Evolutionary conservation across 1,284 basidiomycete species (phyloP), one percentile per base, ranked within the genome.

Genomic region (Prillingera fragicola): DNA sequence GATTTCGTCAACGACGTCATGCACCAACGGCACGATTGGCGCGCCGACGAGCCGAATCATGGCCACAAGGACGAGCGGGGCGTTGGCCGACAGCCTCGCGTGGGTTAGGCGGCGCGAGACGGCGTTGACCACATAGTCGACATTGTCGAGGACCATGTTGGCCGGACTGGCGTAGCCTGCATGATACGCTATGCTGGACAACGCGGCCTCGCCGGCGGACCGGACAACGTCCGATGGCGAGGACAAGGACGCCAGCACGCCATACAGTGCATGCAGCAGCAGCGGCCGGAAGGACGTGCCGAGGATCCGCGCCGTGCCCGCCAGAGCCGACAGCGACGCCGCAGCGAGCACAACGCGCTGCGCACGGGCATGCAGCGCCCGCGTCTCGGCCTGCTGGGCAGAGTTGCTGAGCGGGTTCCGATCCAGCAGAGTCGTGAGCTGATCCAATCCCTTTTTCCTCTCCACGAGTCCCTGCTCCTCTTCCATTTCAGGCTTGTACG

Each of bases 1-100:
- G 50, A 91, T 90, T 67, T 92, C 90, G 64, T 94, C 91, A 4
- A 95, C 87, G 4, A 95, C 81, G 65, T 92, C 91, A 17, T 84
- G 82, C 4, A 91, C 88, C 49, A 83, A 81, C 32, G 85, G 81
- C 0, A 95, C 85, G 23, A 95, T 82, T 46, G 85, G 83, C 22
- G 76, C 76, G 0, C 91, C 90, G 2, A 92, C 85, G 8, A 95
- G 76, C 10, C 84, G 81, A 46, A 95, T 80, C 62, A 94, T 81
- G 14, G 89, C 73, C 15, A 81, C 79, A 13, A 96, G 75, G 7
- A 94, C 89, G 52, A 74, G 58, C 3, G 74, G 74, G 0, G 75
- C 73, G 0, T 63, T 57, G 1, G 69, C 58, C 15, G 89, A 87
- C 5, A 95, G 76, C 73, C 84, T 82, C 40, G 82, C 73, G 24